Base-by-base conservation (phyloP, 1,284 basidiomycete genomes). In the Wallemia mellicola region DNA sequence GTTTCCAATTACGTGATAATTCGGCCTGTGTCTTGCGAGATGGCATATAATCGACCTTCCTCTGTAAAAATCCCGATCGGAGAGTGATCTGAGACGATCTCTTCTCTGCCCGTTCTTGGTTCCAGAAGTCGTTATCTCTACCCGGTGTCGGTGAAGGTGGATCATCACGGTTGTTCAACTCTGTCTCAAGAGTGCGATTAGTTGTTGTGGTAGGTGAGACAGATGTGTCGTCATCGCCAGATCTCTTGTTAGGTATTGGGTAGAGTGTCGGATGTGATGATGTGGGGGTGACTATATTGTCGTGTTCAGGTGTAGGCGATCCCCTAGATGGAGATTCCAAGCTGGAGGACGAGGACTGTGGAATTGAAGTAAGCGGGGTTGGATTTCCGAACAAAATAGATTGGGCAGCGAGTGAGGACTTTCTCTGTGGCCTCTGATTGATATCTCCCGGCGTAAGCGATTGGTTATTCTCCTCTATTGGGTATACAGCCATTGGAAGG, bases 31-130 rank as follows among this genome's bases (percentile, higher is more conserved):
- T 66, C 64, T 67, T 67, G 7, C 68, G 68, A 32, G 69, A 65
- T 22, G 73, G 68, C 9, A 71, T 68, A 54, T 76, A 73, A 59
- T 79, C 77, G 0, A 74, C 70, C 54, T 82, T 72, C 25, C 80
- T 78, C 65, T 84, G 83, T 65, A 86, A 72, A 65, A 86, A 83
- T 0, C 82, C 81, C 27, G 76, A 73, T 62, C 79, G 76, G 64
- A 80, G 79, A 11, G 84, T 73, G 61, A 86, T 79, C 69, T 86
- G 83, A 1, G 84, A 86, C 0, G 78, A 73, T 22, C 83, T 77
- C 64, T 75, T 79, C 2, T 57, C 55, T 19, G 15, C 17, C 25
- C 24, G 9, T 57, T 28, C 55, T 57, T 28, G 55, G 17, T 9
- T 5, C 24, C 27, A 57, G 14, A 28, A 28, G 24, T 28, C 24